phyloP scores from a whole-genome alignment of 192 early-diverging fungal species.

The Chytriomyces sp. region DNA sequence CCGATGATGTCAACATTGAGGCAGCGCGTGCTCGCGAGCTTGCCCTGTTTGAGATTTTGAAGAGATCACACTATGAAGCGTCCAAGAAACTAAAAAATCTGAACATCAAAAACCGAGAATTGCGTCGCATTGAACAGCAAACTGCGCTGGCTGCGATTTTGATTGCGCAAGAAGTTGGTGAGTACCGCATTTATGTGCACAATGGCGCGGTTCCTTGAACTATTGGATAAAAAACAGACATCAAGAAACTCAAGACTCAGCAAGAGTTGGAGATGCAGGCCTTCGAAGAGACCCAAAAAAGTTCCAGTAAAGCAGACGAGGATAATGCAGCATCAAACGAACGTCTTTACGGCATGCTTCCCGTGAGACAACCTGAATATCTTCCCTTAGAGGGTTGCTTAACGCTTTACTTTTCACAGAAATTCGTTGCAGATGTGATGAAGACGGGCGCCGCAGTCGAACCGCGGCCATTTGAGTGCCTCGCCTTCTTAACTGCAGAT shows the following conservation, averaged over 20 bases:
- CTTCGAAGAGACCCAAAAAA: constrained; percentile 45
- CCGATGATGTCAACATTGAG: constrained; percentile 27
- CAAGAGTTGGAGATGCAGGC: constrained; percentile 52
- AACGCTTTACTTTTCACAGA: neutral
- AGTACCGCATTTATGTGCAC: neutral
- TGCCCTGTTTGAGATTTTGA: constrained; percentile 35
- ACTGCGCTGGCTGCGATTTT: constrained; percentile 17
- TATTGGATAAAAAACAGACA: constrained; percentile 31
- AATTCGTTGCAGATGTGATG: constrained; percentile 54
- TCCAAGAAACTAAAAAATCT: constrained; percentile 32
- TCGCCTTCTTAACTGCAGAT: constrained; percentile 48
- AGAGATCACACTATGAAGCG: constrained; percentile 15
- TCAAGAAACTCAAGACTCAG: constrained; percentile 45
- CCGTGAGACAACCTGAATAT: constrained; percentile 4
- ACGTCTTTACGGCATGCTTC: constrained; percentile 52
- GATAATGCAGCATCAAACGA: constrained; percentile 53
- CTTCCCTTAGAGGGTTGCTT: neutral
- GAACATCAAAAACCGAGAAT: constrained; percentile 20
- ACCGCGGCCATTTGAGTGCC: constrained; percentile 44
- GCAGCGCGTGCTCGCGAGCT: constrained; percentile 25
- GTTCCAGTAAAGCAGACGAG: constrained; percentile 44
- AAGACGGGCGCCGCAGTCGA: constrained; percentile 48
- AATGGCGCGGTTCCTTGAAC: neutral
- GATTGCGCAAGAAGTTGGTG: constrained; percentile 31
- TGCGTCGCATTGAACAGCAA: constrained; percentile 12